Percentiles rank a stretch among this genome's conserved stretches.
Conservation (phyloP, 225 moss, liverwort and hornwort species). For the Straminergon stramineum region DNA sequence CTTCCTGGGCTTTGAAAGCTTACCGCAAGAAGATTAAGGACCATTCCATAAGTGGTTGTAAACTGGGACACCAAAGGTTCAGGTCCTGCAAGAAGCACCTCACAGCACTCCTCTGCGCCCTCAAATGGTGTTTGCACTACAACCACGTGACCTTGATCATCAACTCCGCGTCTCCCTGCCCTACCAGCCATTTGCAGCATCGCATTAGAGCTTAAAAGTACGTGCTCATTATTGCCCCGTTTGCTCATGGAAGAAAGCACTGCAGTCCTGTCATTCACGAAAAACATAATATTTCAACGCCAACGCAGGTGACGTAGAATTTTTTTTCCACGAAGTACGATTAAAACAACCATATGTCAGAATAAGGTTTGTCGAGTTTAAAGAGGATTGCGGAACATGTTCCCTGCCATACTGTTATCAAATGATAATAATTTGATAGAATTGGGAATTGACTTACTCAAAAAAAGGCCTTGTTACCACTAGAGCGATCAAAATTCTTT, state of each 20-base stretch:
- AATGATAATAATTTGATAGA: neutral
- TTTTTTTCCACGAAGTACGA: neutral
- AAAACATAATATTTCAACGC: neutral
- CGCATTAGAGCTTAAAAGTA: constrained; percentile 58
- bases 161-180: constrained; percentile 84
- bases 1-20: neutral
- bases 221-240: constrained; percentile 26
- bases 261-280: constrained; percentile 43
- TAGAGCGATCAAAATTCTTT: neutral
- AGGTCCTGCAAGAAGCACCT: constrained; percentile 73
- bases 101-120: constrained; percentile 78
- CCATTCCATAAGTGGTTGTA: constrained; percentile 88
- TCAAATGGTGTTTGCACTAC: constrained; percentile 79
- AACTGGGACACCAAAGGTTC: constrained; percentile 86
- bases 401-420: neutral
- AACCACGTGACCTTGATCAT: constrained; percentile 79
- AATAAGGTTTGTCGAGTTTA: neutral
- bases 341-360: neutral
- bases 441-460: neutral
- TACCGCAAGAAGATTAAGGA: constrained; percentile 75
- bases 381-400: neutral
- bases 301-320: neutral
- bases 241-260: constrained; percentile 85
- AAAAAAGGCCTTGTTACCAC: neutral
- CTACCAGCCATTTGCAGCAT: constrained; percentile 97